A percentile compares a stretch with the other conserved stretches of the same genome.
These are phyloP conservation scores for Malassezia psittaci DNA, from an alignment of 1,284 basidiomycete species.

Conservation along the genomic window DNA sequence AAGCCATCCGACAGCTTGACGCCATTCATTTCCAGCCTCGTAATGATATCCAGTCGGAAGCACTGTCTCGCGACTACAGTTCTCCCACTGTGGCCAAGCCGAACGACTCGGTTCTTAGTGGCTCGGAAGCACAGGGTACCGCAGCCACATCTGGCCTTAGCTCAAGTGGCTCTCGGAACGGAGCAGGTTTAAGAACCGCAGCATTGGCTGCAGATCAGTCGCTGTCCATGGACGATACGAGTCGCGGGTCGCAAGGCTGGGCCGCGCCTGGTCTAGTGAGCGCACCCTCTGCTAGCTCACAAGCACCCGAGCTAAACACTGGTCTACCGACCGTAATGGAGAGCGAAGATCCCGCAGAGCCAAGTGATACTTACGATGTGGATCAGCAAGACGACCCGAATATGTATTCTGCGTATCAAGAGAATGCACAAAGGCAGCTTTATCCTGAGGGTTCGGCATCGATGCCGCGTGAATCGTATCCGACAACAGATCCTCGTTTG, in stretches of 20 bases:
- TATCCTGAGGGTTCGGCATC: background rate
- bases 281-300: background rate
- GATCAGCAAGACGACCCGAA: background rate
- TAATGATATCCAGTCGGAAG: background rate
- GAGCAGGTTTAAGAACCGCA: background rate
- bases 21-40: constrained; percentile 16
- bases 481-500: background rate
- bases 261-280: background rate
- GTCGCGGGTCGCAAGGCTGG: constrained; percentile 17
- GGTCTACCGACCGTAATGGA: constrained; percentile 15
- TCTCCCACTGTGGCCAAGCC: constrained; percentile 5
- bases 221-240: constrained; percentile 1
- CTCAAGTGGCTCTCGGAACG: background rate
- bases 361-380: background rate
- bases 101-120: background rate
- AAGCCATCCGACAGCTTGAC: constrained; percentile 17
- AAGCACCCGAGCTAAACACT: background rate
- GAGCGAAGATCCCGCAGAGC: background rate
- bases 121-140: background rate
- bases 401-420: background rate
- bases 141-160: background rate
- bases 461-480: background rate
- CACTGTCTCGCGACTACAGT: constrained; percentile 2
- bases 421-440: background rate
- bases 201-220: background rate